These are phyloP conservation scores for Atkinsonella texensis DNA, from an alignment of 2,329 filamentous ascomycete genomes.

Conservation along the genomic window DNA sequence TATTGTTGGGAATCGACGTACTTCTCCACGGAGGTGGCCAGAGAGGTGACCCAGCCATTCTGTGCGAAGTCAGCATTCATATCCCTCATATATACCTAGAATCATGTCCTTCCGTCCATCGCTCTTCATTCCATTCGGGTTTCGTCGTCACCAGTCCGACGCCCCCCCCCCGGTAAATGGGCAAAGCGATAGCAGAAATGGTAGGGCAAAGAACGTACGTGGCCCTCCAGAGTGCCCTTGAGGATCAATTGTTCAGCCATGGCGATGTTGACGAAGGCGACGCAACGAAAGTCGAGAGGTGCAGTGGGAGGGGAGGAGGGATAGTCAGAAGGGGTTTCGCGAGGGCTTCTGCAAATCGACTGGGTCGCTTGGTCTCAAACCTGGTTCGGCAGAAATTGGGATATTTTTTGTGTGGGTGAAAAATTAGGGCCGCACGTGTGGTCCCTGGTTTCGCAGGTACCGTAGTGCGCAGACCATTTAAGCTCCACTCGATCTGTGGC, in stretches of 20 bases:
- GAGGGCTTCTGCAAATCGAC: constrained; percentile 15
- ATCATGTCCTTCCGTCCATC: background rate
- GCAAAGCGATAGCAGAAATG: constrained; percentile 7
- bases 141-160: constrained; percentile 1
- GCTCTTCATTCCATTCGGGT: background rate
- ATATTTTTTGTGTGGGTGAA: constrained; percentile 40
- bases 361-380: constrained; percentile 10
- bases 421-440: constrained; percentile 32
- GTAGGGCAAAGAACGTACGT: constrained; percentile 45
- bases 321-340: constrained; percentile 15
- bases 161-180: constrained; percentile 6
- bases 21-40: constrained; percentile 99
- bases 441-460: constrained; percentile 3
- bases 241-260: constrained; percentile 94
- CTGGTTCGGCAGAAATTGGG: constrained; percentile 23
- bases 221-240: constrained; percentile 95
- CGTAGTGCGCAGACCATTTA: constrained; percentile 4
- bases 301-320: constrained; percentile 24
- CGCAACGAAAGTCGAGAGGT: constrained; percentile 19
- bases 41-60: constrained; percentile 97
- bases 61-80: constrained; percentile 22
- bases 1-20: constrained; percentile 34
- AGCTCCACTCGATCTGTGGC: constrained; percentile 4
- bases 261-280: constrained; percentile 33
- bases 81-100: background rate